Evolutionary conservation across 495 filamentous ascomycete genomes (phyloP), one percentile per base, ranked within the genome.

Genomic region (Penicillium canariense): DNA sequence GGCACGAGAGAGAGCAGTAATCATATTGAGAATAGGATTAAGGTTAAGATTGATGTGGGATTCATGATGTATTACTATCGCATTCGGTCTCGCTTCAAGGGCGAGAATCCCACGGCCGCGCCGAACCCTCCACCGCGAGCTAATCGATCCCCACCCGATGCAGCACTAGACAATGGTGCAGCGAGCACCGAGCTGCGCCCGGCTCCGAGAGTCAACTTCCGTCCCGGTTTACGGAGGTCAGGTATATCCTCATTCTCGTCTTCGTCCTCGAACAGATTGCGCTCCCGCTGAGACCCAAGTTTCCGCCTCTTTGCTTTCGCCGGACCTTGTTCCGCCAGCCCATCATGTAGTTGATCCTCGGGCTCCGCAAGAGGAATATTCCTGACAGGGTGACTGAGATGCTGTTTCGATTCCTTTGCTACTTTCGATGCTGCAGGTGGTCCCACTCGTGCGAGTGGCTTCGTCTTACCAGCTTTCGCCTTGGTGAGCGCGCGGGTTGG

Each of bases 11-110:
- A n/a, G n/a, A n/a, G n/a, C n/a, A n/a, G n/a, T n/a, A n/a, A n/a
- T n/a, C n/a, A n/a, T n/a, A n/a, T n/a, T n/a, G n/a, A n/a, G n/a
- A n/a, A 11, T 26, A 11, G 18, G 40, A 44, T n/a, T 31, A 17
- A 23, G 9, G 22, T 5, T 14, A 31, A n/a, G 17, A 31, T 34
- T 17, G 40, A 11, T 10, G 20, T 15, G 36, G 6, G 1, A 50
- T 32, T 48, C 14, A 3, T 48, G 12, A 6, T n/a, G n/a, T 18
- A 26, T 59, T 43, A 58, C 12, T 53, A 34, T 49, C 74, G 73
- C 66, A 81, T 87, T 60, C 82, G 84, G 58, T 94, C 86, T 70
- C 80, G 83, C 74, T 96, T 96, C 50, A 96, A 68, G 5, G 91
- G 91, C 32, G 86, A 90, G 67, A 96, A 95, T 23, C 74, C 70